Base-by-base conservation (phyloP, 164 flowering plant genomes). In the Umbellularia californica region DNA sequence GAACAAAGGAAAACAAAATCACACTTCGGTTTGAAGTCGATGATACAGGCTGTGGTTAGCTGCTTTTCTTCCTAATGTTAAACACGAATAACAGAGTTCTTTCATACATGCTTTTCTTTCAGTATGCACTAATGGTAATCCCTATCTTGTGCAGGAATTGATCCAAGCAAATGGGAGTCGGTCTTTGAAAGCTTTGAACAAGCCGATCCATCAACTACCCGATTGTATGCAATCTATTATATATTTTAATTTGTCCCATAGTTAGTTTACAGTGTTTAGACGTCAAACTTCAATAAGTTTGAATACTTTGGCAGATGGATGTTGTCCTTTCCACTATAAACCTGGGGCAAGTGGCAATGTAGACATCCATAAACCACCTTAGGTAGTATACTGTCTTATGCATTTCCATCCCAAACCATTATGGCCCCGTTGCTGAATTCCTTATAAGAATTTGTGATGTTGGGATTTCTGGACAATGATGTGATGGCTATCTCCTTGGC, bases 171-270 rank as follows among this genome's bases (percentile, higher is more conserved):
- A 84, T 95, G 99, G 99, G 99, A 95, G 70, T 85, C 98, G 27
- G 99, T 95, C 3, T 95, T 95, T 82, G 99, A 95, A 81, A 95
- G 99, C 79, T 95, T 95, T 84, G 99, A 93, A 84, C 99, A 95
- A 85, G 99, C 98, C 23, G 99, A 95, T 78, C 93, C 98, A 60
- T 95, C 99, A 68, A 95, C 98, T 52, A 95, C 99, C 68, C 76
- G 99, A 76, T 82, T 81, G 99, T 95, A 87, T 85, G 94, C 76
- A 74, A 58, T 28, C 69, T 76, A 58, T 58, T 9, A 19, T 30
- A 41, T 15, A 17, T 2, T 25, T 22, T 19, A 23, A 12, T 50
- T 19, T 52, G 22, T 22, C 67, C 27, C 11, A 2, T 55, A 7
- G n/a, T 55, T 20, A 55, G n/a, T 17, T 55, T 55, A 55, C 20